Base-by-base conservation (phyloP, 2,329 filamentous ascomycete species). In the Fusarium siculi region DNA sequence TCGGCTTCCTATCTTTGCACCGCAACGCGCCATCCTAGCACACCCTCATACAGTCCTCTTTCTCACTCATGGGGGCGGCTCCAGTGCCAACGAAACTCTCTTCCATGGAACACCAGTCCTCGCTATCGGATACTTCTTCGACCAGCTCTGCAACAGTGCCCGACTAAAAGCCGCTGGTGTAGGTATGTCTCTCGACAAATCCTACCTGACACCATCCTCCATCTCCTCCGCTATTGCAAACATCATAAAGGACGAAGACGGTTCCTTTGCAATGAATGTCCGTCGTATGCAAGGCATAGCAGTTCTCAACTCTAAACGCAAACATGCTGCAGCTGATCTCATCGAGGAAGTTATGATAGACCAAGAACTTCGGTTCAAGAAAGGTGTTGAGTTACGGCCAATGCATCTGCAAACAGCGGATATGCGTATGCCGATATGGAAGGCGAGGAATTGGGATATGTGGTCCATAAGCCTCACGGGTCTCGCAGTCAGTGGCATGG, bases 371-470 rank as follows among this genome's bases (percentile, higher is more conserved):
- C 57, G 78, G 2, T 62, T 76, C 44, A 62, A 59, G 4, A 68
- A 70, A 3, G 76, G 60, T 25, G 28, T 46, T 9, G 73, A 75
- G 58, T 49, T 76, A 4, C 73, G 78, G 2, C 81, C 82, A 4
- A 84, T 84, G 81, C 83, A 86, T 66, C 74, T 85, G 16, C 81
- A 85, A 74, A 85, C 83, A 5, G 83, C 84, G 1, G 83, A 85
- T 66, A 78, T 79, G 68, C 77, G 84, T 21, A 85, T 85, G 82
- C 76, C 82, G 0, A 43, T 64, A 9, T 84, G 79, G 77, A 81
- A 80, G 52, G 81, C 80, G 1, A 79, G 76, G 46, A 85, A 85
- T 61, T 82, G 79, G 82, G 83, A 85, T 61, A 69, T 84, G 75
- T 71, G 69, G 73, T 25, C 72, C 12, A 57, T 79, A 5, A 73